A percentile compares a stretch with the other conserved stretches of the same genome.
These are phyloP conservation scores for Lolium rigidum DNA, from an alignment of 176 grass and related monocot species.

Conservation along the genomic window DNA sequence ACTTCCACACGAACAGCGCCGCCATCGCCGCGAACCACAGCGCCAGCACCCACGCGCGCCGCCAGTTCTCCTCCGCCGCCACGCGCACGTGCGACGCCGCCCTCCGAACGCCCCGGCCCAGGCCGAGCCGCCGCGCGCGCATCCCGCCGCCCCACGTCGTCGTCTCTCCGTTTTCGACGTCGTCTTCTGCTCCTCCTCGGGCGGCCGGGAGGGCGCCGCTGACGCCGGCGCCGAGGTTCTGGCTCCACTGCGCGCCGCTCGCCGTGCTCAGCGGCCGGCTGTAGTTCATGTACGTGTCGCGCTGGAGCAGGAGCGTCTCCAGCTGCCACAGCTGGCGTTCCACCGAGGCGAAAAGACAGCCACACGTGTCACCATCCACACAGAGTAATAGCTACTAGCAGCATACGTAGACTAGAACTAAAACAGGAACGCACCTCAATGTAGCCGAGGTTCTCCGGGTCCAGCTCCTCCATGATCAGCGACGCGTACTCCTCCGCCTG, in stretches of 20 bases:
- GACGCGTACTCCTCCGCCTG: slow-evolving; percentile 96
- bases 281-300: slow-evolving; percentile 99
- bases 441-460: slow-evolving; percentile 97
- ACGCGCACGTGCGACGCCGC: slow-evolving; percentile 51
- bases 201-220: background rate
- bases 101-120: slow-evolving; percentile 31
- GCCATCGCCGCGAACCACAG: slow-evolving; percentile 78
- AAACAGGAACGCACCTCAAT: slow-evolving; percentile 70
- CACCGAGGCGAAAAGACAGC: background rate
- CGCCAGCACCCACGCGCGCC: slow-evolving; percentile 66
- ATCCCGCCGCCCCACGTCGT: background rate
- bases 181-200: background rate
- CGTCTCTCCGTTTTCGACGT: background rate
- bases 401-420: background rate
- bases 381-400: background rate
- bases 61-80: slow-evolving; percentile 90
- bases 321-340: slow-evolving; percentile 87
- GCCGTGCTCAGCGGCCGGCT: slow-evolving; percentile 90
- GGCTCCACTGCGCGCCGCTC: slow-evolving; percentile 95
- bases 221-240: slow-evolving; percentile 64
- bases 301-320: slow-evolving; percentile 85
- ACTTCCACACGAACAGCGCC: slow-evolving; percentile 86
- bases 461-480: slow-evolving; percentile 98
- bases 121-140: slow-evolving; percentile 2
- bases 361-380: slow-evolving; percentile 12